Conservation (phyloP, 2,329 filamentous ascomycete genomes). For the Aspergillus bombycis region DNA sequence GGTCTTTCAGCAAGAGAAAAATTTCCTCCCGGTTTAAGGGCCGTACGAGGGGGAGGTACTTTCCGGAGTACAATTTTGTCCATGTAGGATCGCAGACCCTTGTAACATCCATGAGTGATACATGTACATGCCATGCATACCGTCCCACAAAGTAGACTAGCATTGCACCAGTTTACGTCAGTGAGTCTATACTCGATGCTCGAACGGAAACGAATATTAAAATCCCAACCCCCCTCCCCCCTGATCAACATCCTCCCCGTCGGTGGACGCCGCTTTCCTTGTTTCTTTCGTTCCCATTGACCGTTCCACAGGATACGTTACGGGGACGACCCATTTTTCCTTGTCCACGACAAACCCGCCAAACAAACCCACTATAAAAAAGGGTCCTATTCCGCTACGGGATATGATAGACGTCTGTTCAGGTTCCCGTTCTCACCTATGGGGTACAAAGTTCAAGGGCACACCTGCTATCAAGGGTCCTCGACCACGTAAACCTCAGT, state of each 20-base stretch:
- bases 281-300: not conserved
- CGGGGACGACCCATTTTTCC: slow-evolving; percentile 6
- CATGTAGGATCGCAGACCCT: slow-evolving; percentile 1
- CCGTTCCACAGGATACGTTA: slow-evolving; percentile 1
- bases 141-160: not conserved
- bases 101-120: not conserved
- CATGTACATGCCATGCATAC: not conserved
- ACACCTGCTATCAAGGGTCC: not conserved
- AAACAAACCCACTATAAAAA: not conserved
- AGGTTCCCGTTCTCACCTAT: not conserved
- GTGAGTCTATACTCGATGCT: not conserved
- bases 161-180: slow-evolving; percentile 2
- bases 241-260: slow-evolving; percentile 7
- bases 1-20: not conserved
- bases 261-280: slow-evolving; percentile 1
- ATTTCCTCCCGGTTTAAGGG: no score
- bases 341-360: slow-evolving; percentile 1
- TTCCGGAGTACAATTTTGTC: not conserved
- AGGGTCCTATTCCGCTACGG: slow-evolving; percentile 4
- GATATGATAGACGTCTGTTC: slow-evolving; percentile 5
- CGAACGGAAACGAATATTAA: not conserved
- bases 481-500: not conserved
- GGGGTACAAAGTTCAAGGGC: not conserved
- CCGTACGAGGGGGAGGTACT: not conserved
- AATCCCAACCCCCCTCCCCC: slow-evolving; percentile 6